Evolutionary conservation across 2,329 filamentous ascomycete genomes (phyloP), one percentile per base, ranked within the genome.

Genomic region (Hymenoscyphus scutula): DNA sequence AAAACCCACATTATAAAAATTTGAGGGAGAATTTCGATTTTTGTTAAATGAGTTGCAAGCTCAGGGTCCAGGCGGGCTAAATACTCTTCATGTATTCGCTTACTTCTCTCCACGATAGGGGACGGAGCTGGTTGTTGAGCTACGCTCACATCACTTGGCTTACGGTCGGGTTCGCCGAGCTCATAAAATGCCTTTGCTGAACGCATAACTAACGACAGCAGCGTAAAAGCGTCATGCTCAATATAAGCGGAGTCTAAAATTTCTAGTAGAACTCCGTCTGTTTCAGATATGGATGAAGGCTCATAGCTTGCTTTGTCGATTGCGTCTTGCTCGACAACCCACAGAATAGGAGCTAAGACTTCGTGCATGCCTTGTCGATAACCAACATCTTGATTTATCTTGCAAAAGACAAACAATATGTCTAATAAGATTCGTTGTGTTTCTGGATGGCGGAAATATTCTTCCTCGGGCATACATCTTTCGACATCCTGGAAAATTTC

Each of bases 301-400:
- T 57, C 56, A 37, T 60, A 57, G 17, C 56, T 62, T 6, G 34
- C 41, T 29, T 53, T 53, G 29, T 90, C 82, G 58, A 97, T 80
- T 6, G 93, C 89, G 77, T 99, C 95, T 69, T 88, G 82, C 69
- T 93, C 87, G 5, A 98, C 79, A 1, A 92, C 90, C 82, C 92
- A 92, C 6, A 97, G 79, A 41, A 99, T 87, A 0, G 95, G 93
- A 0, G 95, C 95, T 15, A 98, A 81, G 53, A 99, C 80, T 77
- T 99, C 95, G 74, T 99, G 95, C 94, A 99, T 99, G 11, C 95
- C 95, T 78, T 99, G 95, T n/a, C 95, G 87, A 74, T 99, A 99
- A 19, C 86, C 92, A 60, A 92, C 83, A 68, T 89, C 87, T 1
- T 91, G 91, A 72, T 98, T 91, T 59, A 96, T 83, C 76, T 97